phyloP scores from a whole-genome alignment of 768 basidiomycete species.

The Sarcodon sp. region DNA sequence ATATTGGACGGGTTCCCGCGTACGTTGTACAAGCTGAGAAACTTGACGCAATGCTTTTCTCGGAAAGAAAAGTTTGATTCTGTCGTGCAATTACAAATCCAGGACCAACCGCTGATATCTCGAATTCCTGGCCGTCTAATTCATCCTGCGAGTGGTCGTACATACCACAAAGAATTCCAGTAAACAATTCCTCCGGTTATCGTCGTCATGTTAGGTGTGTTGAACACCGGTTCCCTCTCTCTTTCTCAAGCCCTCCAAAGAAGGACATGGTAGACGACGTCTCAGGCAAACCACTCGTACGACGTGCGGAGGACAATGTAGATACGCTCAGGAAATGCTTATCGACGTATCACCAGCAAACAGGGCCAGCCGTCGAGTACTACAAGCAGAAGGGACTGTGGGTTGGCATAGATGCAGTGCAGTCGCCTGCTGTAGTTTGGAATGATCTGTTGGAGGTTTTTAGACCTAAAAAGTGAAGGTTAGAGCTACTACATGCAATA shows the following conservation, averaged over 20 bases:
- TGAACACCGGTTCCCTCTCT: neutral
- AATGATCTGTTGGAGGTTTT: constrained; percentile 62
- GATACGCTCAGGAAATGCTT: constrained; percentile 89
- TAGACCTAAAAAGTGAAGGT: constrained; percentile 20
- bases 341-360: constrained; percentile 82
- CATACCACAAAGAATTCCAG: constrained; percentile 94
- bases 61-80: constrained; percentile 85
- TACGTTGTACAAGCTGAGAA: constrained; percentile 92
- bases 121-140: constrained; percentile 95
- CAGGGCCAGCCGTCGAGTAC: constrained; percentile 91
- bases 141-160: constrained; percentile 79
- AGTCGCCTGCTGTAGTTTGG: constrained; percentile 90
- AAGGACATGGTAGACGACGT: constrained; percentile 89
- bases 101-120: constrained; percentile 91
- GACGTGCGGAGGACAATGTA: constrained; percentile 96
- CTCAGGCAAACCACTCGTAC: constrained; percentile 91
- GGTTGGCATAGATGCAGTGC: constrained; percentile 87
- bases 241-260: constrained; percentile 75
- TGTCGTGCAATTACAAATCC: constrained; percentile 87
- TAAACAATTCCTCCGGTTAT: constrained; percentile 26
- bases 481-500: no score
- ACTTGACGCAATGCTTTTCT: constrained; percentile 78
- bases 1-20: constrained; percentile 99
- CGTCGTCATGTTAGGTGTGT: constrained; percentile 1
- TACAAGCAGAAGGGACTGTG: constrained; percentile 89